These are phyloP conservation scores for Lactarius sanguifluus DNA, from an alignment of 768 basidiomycete species.

Conservation along the genomic window DNA sequence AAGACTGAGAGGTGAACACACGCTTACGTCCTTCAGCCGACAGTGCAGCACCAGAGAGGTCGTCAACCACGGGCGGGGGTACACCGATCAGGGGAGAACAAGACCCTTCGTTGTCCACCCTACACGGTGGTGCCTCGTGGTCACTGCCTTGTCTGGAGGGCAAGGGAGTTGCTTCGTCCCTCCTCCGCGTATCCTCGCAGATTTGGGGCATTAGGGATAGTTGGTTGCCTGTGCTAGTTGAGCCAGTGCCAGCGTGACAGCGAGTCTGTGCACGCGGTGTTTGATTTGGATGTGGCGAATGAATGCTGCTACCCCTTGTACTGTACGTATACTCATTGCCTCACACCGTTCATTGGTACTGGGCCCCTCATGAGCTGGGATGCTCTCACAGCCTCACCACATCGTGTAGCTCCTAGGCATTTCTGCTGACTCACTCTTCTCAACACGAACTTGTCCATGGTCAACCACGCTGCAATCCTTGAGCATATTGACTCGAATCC, in stretches of 20 bases:
- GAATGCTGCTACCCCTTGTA: background rate
- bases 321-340: background rate
- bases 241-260: background rate
- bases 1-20: constrained; percentile 6
- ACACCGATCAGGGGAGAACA: constrained; percentile 23
- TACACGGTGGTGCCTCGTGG: constrained; percentile 20
- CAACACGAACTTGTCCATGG: constrained; percentile 18
- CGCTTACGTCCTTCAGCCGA: constrained; percentile 23
- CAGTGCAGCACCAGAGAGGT: constrained; percentile 24
- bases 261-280: background rate
- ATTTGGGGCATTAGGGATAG: constrained; percentile 45
- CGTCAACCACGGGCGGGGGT: constrained; percentile 24
- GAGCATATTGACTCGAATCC: constrained; percentile 16
- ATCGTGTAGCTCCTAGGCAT: constrained; percentile 3
- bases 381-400: constrained; percentile 7
- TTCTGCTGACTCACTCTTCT: background rate
- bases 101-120: constrained; percentile 28
- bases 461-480: constrained; percentile 26
- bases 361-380: constrained; percentile 10
- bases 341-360: background rate
- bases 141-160: constrained; percentile 26
- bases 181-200: constrained; percentile 52
- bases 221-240: background rate
- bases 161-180: constrained; percentile 27
- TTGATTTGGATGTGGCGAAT: background rate